These are phyloP conservation scores for Amphichorda felina DNA, from an alignment of 2,329 filamentous ascomycete species.

Conservation along the genomic window DNA sequence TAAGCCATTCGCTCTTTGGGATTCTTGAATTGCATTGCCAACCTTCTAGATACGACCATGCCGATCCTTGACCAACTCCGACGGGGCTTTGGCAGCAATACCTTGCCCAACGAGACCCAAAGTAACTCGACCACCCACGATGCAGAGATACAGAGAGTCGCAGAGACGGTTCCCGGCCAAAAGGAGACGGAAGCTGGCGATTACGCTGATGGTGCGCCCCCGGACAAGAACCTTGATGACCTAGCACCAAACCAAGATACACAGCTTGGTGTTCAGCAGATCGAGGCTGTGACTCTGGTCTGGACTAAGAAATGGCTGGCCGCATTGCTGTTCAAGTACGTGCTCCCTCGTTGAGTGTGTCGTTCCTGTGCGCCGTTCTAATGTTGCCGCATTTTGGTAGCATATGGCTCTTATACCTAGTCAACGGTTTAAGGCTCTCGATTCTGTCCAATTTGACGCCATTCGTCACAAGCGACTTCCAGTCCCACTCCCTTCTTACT, in stretches of 20 bases:
- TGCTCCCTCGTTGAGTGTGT: neutral
- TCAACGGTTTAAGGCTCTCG: conserved; percentile 33
- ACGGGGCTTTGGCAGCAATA: no score
- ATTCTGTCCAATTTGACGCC: conserved; percentile 28
- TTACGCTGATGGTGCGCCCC: no score
- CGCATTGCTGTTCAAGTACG: conserved; percentile 18
- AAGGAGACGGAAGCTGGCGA: no score
- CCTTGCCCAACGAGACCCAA: no score
- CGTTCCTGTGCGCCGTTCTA: neutral
- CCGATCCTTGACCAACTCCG: no score
- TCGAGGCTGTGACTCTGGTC: conserved; percentile 26
- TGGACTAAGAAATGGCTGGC: conserved; percentile 26
- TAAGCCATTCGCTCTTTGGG: no score
- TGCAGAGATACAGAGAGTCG: no score
- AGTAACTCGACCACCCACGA: no score
- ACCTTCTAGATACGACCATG: no score
- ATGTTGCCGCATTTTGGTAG: conserved; percentile 6
- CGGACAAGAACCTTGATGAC: no score
- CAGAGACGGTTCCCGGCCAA: no score
- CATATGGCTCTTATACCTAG: conserved; percentile 37
- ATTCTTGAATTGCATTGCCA: no score
- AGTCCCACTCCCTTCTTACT: conserved; percentile 38
- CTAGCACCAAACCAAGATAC: conserved; percentile 10
- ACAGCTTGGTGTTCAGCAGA: conserved; percentile 25
- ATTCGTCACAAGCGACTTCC: conserved; percentile 37